A percentile compares a stretch with the other conserved stretches of the same genome.
These are phyloP conservation scores for Thraustochytrium striatum DNA, from an alignment of 352 stramenopile species.

Conservation along the genomic window DNA sequence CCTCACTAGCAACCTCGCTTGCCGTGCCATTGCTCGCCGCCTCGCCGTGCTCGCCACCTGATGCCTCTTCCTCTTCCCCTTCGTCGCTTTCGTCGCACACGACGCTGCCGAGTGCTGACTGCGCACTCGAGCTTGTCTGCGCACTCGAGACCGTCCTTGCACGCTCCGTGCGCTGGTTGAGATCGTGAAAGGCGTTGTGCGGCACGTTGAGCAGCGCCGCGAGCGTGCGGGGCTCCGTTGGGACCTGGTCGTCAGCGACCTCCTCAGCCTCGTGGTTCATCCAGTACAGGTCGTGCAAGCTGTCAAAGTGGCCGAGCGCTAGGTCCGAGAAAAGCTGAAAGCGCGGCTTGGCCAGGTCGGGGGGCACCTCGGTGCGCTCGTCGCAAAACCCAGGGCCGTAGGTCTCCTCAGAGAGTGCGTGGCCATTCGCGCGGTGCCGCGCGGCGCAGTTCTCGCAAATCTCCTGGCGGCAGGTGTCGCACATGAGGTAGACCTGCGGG, in stretches of 20 bases:
- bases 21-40: too few relatives aligned
- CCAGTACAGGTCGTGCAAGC: slow-evolving; percentile 37
- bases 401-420: slow-evolving; percentile 17
- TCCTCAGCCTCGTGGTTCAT: slow-evolving; percentile 39
- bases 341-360: slow-evolving; percentile 4
- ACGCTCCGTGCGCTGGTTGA: too few relatives aligned
- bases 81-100: too few relatives aligned
- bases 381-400: slow-evolving; percentile 26
- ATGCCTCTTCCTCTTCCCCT: too few relatives aligned
- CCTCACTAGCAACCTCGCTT: too few relatives aligned
- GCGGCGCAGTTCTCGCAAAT: slow-evolving; percentile 10
- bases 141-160: too few relatives aligned
- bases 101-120: too few relatives aligned
- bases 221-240: slow-evolving; percentile 32
- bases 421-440: neutral
- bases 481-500: slow-evolving; percentile 26
- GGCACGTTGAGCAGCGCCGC: slow-evolving; percentile 30
- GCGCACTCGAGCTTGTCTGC: too few relatives aligned
- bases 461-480: slow-evolving; percentile 2
- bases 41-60: too few relatives aligned
- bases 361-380: neutral
- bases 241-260: slow-evolving; percentile 24
- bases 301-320: slow-evolving; percentile 21
- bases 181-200: neutral
- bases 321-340: slow-evolving; percentile 13